phyloP scores from a whole-genome alignment of 768 basidiomycete genomes.

The Boletus subparvulus region DNA sequence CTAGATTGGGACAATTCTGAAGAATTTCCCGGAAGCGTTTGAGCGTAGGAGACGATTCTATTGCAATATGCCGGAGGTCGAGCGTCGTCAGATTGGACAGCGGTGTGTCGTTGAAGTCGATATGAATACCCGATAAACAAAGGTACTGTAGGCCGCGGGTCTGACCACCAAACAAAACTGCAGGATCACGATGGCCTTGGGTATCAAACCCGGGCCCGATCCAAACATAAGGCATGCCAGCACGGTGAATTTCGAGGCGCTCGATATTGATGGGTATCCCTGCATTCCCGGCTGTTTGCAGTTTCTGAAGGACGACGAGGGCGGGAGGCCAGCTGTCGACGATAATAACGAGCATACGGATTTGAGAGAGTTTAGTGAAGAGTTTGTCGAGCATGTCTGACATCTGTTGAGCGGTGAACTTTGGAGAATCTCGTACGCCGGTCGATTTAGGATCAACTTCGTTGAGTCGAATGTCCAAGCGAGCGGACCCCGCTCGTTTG shows the following conservation, averaged over 20 bases:
- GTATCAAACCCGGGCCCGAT: conserved; percentile 43
- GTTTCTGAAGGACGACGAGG: conserved; percentile 48
- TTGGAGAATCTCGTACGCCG: conserved; percentile 28
- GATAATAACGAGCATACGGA: conserved; percentile 59
- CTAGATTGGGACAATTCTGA: conserved; percentile 45
- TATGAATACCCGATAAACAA: conserved; percentile 56
- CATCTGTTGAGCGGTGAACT: conserved; percentile 46
- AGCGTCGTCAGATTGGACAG: conserved; percentile 58
- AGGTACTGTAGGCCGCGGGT: conserved; percentile 50
- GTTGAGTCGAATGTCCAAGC: conserved; percentile 63
- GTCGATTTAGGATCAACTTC: conserved; percentile 34
- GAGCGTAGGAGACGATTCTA: conserved; percentile 50
- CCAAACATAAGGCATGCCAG: conserved; percentile 47
- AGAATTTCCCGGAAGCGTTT: conserved; percentile 55
- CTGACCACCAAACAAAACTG: conserved; percentile 51
- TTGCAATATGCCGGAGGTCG: conserved; percentile 61
- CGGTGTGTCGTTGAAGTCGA: conserved; percentile 55
- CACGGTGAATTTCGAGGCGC: conserved; percentile 65
- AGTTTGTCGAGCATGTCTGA: conserved; percentile 48
- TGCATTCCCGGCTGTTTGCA: conserved; percentile 38
- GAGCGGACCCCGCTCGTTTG: conserved; percentile 51
- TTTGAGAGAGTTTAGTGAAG: conserved; percentile 51
- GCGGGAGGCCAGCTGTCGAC: conserved; percentile 56
- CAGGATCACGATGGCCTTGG: conserved; percentile 30
- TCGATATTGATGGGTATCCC: conserved; percentile 47